Evolutionary conservation across 768 basidiomycete genomes (phyloP).

Genomic region (Lactifluus subvellereus): DNA sequence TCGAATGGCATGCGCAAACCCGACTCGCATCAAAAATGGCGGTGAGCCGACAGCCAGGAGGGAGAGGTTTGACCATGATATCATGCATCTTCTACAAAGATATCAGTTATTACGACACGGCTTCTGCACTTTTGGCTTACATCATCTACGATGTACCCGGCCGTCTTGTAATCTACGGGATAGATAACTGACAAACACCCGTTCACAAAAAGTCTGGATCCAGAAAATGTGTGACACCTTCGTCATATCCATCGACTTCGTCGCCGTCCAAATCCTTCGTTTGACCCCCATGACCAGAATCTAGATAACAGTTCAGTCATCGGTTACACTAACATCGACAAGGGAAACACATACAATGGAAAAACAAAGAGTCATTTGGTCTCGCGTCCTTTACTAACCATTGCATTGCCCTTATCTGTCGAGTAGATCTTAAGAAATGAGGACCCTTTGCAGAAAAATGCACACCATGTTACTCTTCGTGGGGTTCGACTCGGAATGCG

Average conservation of each 20-base stretch:
- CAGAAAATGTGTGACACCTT: slow-evolving; percentile 39
- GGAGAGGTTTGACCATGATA: slow-evolving; percentile 50
- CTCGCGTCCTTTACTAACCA: slow-evolving; percentile 53
- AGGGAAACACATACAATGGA: slow-evolving; percentile 37
- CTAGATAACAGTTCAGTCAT: slow-evolving; percentile 31
- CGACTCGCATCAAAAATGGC: slow-evolving; percentile 48
- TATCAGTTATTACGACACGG: not conserved
- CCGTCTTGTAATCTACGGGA: slow-evolving; percentile 76
- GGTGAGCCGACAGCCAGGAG: slow-evolving; percentile 63
- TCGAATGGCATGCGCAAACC: not conserved
- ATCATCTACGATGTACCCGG: slow-evolving; percentile 77
- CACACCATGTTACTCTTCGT: slow-evolving; percentile 49
- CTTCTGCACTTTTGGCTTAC: slow-evolving; percentile 32
- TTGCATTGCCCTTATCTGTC: slow-evolving; percentile 44
- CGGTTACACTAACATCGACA: not conserved
- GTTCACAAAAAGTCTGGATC: not conserved
- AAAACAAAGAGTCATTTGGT: slow-evolving; percentile 50
- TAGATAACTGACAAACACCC: slow-evolving; percentile 60
- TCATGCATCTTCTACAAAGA: slow-evolving; percentile 35
- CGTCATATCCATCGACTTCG: slow-evolving; percentile 74
- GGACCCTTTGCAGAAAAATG: not conserved
- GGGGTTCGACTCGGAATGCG: slow-evolving; percentile 42
- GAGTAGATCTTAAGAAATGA: not conserved
- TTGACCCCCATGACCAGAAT: slow-evolving; percentile 96
- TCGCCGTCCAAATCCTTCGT: slow-evolving; percentile 72